Percentiles rank a stretch among this genome's conserved stretches.
Evolutionary conservation across 257 asterid species (phyloP).

Genomic region (Henckelia pumila): DNA sequence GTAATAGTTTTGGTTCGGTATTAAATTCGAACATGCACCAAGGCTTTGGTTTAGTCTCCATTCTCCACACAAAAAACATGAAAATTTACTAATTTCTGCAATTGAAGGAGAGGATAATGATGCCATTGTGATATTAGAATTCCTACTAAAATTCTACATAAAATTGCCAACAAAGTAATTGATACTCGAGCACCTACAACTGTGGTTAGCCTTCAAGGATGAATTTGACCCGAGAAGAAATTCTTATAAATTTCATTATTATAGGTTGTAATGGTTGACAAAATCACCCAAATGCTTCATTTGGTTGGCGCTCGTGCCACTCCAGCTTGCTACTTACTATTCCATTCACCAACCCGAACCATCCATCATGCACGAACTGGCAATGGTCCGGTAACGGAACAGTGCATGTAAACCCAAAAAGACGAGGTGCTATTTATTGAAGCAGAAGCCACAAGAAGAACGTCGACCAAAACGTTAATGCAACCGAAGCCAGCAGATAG

Average conservation of each 20-base stretch:
- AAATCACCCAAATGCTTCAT: no score
- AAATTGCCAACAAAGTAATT: neutral
- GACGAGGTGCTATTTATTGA: neutral
- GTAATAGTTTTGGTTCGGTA: neutral
- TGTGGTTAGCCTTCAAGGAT: neutral
- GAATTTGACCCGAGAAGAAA: no score
- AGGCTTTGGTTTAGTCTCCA: no score
- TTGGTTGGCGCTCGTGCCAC: neutral
- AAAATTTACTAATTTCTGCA: neutral
- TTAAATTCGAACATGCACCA: neutral
- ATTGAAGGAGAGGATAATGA: no score
- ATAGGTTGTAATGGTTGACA: neutral
- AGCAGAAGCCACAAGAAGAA: slow-evolving; percentile 26
- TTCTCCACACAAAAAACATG: neutral
- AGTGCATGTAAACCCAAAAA: neutral
- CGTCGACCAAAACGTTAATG: slow-evolving; percentile 30
- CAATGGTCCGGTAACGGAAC: neutral
- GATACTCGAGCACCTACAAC: neutral
- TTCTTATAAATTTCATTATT: neutral
- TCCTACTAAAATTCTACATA: neutral
- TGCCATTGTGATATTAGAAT: neutral
- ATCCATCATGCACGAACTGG: neutral
- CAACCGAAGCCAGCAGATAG: slow-evolving; percentile 30
- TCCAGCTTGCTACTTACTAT: neutral
- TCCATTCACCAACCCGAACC: neutral